Conservation (phyloP, 148 eudicot genomes). For the Simmondsia chinensis region DNA sequence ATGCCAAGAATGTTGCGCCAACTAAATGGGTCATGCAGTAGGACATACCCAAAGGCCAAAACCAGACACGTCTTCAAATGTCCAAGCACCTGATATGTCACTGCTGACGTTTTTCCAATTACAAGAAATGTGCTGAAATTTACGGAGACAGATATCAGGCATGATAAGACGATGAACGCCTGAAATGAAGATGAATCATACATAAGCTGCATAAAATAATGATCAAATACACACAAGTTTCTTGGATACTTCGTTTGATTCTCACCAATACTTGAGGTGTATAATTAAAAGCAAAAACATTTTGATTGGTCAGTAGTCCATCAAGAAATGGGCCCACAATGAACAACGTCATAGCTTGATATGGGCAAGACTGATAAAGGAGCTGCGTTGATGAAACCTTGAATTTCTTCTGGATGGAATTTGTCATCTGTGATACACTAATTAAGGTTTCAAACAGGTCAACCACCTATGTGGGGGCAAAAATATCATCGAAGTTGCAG, state of each 20-base stretch:
- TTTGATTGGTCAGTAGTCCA: slow-evolving; percentile 41
- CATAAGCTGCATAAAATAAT: not conserved
- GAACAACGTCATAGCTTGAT: slow-evolving; percentile 48
- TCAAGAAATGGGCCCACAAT: slow-evolving; percentile 53
- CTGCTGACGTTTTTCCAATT: slow-evolving; percentile 65
- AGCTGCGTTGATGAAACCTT: slow-evolving; percentile 67
- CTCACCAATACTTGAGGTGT: slow-evolving; percentile 51
- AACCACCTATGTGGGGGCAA: too few species aligned
- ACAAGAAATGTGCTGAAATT: slow-evolving; percentile 68
- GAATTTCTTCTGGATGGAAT: slow-evolving; percentile 64
- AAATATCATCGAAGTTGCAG: too few species aligned
- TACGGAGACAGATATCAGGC: slow-evolving; percentile 53
- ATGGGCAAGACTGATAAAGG: slow-evolving; percentile 58
- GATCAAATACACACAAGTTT: not conserved
- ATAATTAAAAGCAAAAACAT: slow-evolving; percentile 58
- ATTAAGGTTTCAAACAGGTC: too few species aligned
- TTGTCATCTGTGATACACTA: slow-evolving; percentile 43
- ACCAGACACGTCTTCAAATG: slow-evolving; percentile 65
- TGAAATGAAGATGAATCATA: slow-evolving; percentile 12
- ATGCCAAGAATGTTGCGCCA: slow-evolving; percentile 53
- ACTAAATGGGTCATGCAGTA: slow-evolving; percentile 49
- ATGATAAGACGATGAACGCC: slow-evolving; percentile 54
- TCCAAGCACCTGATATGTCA: slow-evolving; percentile 60
- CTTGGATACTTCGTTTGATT: not conserved
- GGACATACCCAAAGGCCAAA: slow-evolving; percentile 45